These are phyloP conservation scores for Stachybotrys chartarum DNA, from an alignment of 2,329 filamentous ascomycete species.

Conservation along the genomic window DNA sequence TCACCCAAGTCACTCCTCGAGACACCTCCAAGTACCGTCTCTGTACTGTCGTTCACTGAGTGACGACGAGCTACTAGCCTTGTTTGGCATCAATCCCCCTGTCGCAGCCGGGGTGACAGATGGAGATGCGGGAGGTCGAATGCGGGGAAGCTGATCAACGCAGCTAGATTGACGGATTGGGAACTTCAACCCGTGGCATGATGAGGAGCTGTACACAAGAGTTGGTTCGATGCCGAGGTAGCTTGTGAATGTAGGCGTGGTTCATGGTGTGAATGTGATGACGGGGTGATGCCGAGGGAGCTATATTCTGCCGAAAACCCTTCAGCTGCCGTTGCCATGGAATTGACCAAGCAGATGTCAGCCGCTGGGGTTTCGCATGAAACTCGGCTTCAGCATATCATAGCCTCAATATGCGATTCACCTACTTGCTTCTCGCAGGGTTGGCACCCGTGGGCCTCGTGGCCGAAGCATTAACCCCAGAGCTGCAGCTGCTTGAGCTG, in stretches of 20 bases:
- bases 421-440: slow-evolving; percentile 23
- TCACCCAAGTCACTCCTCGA: too few relatives aligned
- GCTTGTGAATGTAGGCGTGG: neutral
- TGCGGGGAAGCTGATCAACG: neutral
- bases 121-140: neutral
- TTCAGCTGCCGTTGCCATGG: neutral
- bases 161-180: neutral
- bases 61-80: too few relatives aligned
- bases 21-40: too few relatives aligned
- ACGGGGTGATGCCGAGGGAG: neutral
- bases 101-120: neutral
- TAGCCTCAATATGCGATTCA: slow-evolving; percentile 24
- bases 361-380: neutral
- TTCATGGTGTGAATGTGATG: neutral
- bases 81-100: too few relatives aligned
- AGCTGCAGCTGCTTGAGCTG: slow-evolving; percentile 30
- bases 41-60: too few relatives aligned
- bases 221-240: neutral
- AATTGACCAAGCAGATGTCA: neutral
- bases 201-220: neutral
- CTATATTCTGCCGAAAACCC: neutral
- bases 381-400: neutral
- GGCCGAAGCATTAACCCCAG: slow-evolving; percentile 20
- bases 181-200: neutral
- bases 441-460: slow-evolving; percentile 25